A percentile compares a stretch with the other conserved stretches of the same genome.
phyloP scores from a whole-genome alignment of 192 early-diverging fungal species.

The Coemansia sp. region DNA sequence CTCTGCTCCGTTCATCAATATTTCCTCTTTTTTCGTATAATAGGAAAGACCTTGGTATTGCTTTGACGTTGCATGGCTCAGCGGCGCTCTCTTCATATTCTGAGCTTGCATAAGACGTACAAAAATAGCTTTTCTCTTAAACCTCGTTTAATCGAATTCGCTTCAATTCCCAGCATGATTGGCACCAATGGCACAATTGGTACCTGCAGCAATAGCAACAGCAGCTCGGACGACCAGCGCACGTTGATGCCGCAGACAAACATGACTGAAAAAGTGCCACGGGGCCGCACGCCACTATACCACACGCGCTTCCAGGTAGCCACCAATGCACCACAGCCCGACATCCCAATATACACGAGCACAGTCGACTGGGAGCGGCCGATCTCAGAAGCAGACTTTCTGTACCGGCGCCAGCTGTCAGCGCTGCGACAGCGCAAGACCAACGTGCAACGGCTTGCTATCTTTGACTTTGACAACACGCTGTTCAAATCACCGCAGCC shows the following conservation, averaged over 20 bases:
- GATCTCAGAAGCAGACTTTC: conserved; percentile 30
- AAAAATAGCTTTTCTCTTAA: not conserved
- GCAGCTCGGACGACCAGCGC: too few relatives aligned
- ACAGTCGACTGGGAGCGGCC: conserved; percentile 37
- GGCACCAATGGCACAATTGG: not conserved
- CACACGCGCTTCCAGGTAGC: not conserved
- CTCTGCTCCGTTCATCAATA: not conserved
- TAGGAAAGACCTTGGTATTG: not conserved
- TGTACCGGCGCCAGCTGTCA: conserved; percentile 43
- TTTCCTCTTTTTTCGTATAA: not conserved
- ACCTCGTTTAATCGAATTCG: not conserved
- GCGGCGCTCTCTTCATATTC: not conserved
- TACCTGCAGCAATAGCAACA: not conserved
- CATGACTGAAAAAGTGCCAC: not conserved
- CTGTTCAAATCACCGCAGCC: conserved; percentile 62
- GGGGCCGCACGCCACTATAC: not conserved
- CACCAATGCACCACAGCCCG: not conserved
- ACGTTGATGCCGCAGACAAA: too few relatives aligned
- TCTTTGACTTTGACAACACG: conserved; percentile 71
- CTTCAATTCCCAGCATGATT: not conserved
- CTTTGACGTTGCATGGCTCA: not conserved
- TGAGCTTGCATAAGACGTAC: not conserved
- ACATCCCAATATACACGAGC: conserved; percentile 31
- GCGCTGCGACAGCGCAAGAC: conserved; percentile 29
- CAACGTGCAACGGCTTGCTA: conserved; percentile 29